A percentile compares a stretch with the other conserved stretches of the same genome.
phyloP scores from a whole-genome alignment of 2,329 filamentous ascomycete genomes.

The Spiromastix sp. region DNA sequence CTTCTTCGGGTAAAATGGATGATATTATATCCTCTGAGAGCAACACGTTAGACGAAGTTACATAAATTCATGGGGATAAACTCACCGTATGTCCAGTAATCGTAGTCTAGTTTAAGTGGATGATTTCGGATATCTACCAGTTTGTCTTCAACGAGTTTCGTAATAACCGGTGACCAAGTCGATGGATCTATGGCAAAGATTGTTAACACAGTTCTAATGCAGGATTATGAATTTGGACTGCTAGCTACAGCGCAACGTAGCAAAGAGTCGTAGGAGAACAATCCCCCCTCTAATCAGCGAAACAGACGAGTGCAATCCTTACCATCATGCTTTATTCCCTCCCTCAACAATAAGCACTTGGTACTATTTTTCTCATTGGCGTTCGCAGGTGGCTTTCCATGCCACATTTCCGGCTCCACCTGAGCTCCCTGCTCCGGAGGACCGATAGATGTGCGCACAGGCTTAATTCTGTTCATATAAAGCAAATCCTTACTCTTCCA shows the following conservation, averaged over 20 bases:
- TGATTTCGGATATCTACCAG: conserved; percentile 66
- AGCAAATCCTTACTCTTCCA: conserved; percentile 57
- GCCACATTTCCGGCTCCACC: conserved; percentile 43
- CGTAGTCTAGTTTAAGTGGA: conserved; percentile 66
- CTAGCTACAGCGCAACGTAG: not conserved
- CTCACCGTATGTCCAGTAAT: conserved; percentile 63
- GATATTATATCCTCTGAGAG: conserved; percentile 65
- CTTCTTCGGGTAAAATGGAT: conserved; percentile 68
- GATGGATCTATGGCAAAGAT: conserved; percentile 56
- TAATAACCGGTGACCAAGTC: conserved; percentile 66
- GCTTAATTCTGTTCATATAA: conserved; percentile 50
- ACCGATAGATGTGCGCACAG: conserved; percentile 50
- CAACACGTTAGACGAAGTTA: no score
- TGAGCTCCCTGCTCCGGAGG: conserved; percentile 13
- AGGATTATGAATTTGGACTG: conserved; percentile 4
- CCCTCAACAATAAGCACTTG: conserved; percentile 31
- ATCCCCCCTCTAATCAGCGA: not conserved
- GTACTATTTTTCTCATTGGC: conserved; percentile 42
- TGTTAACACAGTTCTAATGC: no score
- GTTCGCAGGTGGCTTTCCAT: no score
- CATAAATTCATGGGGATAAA: conserved; percentile 4
- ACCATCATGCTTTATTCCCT: conserved; percentile 30
- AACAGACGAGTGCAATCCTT: conserved; percentile 14
- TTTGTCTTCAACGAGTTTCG: conserved; percentile 56
- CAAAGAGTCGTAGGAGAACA: conserved; percentile 8